Percentiles rank a stretch among this genome's conserved stretches.
Evolutionary conservation across 257 asterid genomes (phyloP).

Genomic region (Penstemon barbatus): DNA sequence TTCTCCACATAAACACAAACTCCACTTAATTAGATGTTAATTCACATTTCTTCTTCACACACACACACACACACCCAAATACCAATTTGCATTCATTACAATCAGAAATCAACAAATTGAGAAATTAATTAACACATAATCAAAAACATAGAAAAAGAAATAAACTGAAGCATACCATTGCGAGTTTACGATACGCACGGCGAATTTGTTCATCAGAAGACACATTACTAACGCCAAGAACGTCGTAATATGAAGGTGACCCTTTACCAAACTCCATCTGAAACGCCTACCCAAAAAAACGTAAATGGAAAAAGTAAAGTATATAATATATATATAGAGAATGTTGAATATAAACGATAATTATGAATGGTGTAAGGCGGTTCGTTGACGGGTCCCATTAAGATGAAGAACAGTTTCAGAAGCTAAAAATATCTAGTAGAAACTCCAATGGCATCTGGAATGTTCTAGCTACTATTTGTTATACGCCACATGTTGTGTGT

Average conservation of each 20-base stretch:
- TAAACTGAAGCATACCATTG: constrained; percentile 52
- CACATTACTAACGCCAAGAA: constrained; percentile 55
- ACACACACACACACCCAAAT: no score
- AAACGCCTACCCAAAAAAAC: background rate
- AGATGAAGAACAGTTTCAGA: background rate
- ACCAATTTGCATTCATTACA: background rate
- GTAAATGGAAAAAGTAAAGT: background rate
- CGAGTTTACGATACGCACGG: constrained; percentile 76
- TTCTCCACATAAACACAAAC: no score
- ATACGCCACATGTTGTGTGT: no score
- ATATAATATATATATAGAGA: background rate
- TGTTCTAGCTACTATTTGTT: constrained; percentile 22
- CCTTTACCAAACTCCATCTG: constrained; percentile 34
- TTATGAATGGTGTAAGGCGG: constrained; percentile 30
- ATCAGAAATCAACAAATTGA: background rate
- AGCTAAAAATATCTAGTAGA: constrained; percentile 17
- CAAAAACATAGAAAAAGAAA: background rate
- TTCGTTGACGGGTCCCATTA: constrained; percentile 17
- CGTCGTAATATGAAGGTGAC: constrained; percentile 44
- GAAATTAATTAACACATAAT: background rate
- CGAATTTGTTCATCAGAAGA: constrained; percentile 72
- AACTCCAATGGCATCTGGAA: constrained; percentile 31
- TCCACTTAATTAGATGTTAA: no score
- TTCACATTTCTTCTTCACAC: no score
- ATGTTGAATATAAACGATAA: background rate